phyloP scores from a whole-genome alignment of 768 basidiomycete species.

The Strobilomyces dryophilus region DNA sequence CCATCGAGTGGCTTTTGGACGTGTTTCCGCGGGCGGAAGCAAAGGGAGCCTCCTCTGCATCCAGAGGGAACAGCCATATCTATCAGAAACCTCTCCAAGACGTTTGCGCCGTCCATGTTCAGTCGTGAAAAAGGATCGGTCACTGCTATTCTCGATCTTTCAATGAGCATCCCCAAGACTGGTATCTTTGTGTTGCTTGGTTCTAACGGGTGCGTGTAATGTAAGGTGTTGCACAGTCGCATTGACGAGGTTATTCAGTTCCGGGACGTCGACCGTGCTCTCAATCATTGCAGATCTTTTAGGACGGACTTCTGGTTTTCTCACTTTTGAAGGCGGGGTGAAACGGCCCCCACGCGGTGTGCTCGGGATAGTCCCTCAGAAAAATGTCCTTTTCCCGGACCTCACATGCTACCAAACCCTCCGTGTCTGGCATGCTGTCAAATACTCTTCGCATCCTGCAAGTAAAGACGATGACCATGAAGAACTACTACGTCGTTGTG shows the following conservation, averaged over 20 bases:
- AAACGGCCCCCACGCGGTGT: constrained; percentile 56
- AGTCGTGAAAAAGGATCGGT: constrained; percentile 44
- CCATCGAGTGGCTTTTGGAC: constrained; percentile 28
- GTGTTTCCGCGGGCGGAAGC: constrained; percentile 14
- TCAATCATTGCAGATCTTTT: constrained; percentile 64
- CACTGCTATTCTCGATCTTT: constrained; percentile 62
- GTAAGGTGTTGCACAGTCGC: too few species aligned
- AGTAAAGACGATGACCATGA: constrained; percentile 52
- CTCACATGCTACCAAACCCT: constrained; percentile 71
- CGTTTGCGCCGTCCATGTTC: constrained; percentile 49
- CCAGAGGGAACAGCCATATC: constrained; percentile 54
- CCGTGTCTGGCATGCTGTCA: constrained; percentile 68
- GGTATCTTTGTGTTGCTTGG: constrained; percentile 80
- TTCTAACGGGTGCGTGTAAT: constrained; percentile 51
- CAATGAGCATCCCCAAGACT: constrained; percentile 61
- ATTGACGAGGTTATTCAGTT: constrained; percentile 35
- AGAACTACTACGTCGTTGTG: constrained; percentile 67
- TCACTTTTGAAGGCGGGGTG: constrained; percentile 52
- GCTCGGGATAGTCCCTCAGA: constrained; percentile 77
- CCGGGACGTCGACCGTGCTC: constrained; percentile 73
- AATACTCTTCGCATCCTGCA: constrained; percentile 45
- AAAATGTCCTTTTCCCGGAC: constrained; percentile 78
- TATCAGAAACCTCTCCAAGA: constrained; percentile 55
- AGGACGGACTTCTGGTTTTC: constrained; percentile 52
- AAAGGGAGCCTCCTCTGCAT: constrained; percentile 17